phyloP scores from a whole-genome alignment of 306 rosid species.

The Inga oerstediana region DNA sequence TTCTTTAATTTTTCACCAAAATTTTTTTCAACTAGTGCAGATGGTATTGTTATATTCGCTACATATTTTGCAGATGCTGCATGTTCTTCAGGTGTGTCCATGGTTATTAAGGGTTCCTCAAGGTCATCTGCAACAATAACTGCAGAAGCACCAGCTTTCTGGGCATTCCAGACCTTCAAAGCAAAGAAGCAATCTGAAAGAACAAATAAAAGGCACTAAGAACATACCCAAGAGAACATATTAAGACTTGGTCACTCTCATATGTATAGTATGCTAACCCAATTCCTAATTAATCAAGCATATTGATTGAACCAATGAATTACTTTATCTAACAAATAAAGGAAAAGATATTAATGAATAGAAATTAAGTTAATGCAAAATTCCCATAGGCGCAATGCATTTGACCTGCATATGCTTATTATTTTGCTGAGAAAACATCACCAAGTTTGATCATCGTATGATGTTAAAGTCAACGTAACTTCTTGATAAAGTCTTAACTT shows the following conservation, averaged over 20 bases:
- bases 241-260: neutral
- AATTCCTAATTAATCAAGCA: neutral
- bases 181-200: constrained; percentile 88
- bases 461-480: neutral
- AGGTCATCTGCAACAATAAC: constrained; percentile 82
- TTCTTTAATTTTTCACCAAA: constrained; percentile 73
- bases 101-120: constrained; percentile 71
- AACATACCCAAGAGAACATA: constrained; percentile 20
- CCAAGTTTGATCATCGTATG: neutral
- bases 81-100: constrained; percentile 77
- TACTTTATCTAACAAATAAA: neutral
- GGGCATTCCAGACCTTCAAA: constrained; percentile 84
- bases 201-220: constrained; percentile 3
- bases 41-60: constrained; percentile 82
- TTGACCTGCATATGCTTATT: neutral
- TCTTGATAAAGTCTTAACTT: neutral
- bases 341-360: neutral
- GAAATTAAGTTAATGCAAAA: neutral
- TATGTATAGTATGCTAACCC: neutral
- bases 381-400: neutral
- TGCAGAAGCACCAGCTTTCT: constrained; percentile 89
- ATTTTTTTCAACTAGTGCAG: constrained; percentile 78
- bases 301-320: neutral
- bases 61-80: constrained; percentile 69
- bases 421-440: neutral